phyloP scores from a whole-genome alignment of 805 yeast species.

The Blastobotrys robertii region DNA sequence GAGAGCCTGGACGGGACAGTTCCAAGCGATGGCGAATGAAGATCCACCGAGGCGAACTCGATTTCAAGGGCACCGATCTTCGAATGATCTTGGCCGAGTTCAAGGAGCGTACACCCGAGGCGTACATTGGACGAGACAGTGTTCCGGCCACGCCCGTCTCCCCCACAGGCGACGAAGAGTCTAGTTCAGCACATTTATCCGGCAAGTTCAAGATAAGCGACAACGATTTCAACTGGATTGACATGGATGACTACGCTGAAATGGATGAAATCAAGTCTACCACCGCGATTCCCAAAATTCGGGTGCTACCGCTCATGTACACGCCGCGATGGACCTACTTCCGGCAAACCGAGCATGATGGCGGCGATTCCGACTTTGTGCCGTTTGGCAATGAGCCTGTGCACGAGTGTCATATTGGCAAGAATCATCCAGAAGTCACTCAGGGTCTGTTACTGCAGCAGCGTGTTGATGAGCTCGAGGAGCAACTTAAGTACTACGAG shows the following conservation, averaged over 20 bases:
- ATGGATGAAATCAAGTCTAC: constrained; percentile 33
- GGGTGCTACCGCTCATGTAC: constrained; percentile 50
- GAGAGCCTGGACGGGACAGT: constrained; percentile 26
- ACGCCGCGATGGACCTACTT: constrained; percentile 63
- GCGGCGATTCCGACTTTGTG: constrained; percentile 18
- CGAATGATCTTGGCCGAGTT: constrained; percentile 57
- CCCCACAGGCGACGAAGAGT: constrained; percentile 5
- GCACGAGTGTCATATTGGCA: constrained; percentile 49
- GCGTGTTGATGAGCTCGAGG: constrained; percentile 23
- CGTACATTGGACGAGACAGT: constrained; percentile 25
- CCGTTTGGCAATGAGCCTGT: constrained; percentile 47
- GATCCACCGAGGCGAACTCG: constrained; percentile 60
- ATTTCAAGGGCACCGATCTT: constrained; percentile 57
- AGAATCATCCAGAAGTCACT: constrained; percentile 20
- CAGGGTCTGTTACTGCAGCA: constrained; percentile 21
- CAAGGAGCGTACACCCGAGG: constrained; percentile 42
- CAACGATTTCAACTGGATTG: constrained; percentile 49
- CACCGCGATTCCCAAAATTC: constrained; percentile 29
- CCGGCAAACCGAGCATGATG: constrained; percentile 44
- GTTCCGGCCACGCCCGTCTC: constrained; percentile 9
- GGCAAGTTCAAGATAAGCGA: constrained; percentile 25
- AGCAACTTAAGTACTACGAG: constrained; percentile 23
- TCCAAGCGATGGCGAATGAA: constrained; percentile 37
- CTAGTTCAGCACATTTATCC: constrained; percentile 13
- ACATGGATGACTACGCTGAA: constrained; percentile 66